Evolutionary conservation across 139 green algal species (phyloP), one percentile per base, ranked within the genome.

Genomic region (Diplosphaera chodatii): DNA sequence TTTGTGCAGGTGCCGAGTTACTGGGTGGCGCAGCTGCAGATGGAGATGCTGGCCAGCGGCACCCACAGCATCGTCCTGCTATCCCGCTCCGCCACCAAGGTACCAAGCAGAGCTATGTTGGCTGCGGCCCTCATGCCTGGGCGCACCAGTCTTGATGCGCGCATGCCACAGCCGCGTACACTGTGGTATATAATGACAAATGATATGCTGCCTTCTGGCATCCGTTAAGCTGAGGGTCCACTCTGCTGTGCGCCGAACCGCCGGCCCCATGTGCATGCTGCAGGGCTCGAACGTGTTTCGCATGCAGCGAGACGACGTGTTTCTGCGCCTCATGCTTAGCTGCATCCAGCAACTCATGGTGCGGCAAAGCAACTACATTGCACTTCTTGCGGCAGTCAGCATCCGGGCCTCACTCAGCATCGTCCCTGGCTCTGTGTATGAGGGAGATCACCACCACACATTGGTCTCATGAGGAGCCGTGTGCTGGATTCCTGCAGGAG

Each of bases 11-110:
- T 77, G 64, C 73, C 76, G 28, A 63, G 77, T 1, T 72, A 83
- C 71, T 92, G 86, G 82, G 79, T 93, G 64, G 83, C 88, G 6
- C 89, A 94, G 79, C 79, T 93, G 68, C 89, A 94, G 72, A 67
- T 91, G 66, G 86, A 94, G 77, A 88, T 89, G 85, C 74, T 91
- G 33, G 55, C 68, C 29, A 56, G 76, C 66, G 75, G 71, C 20
- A 79, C 76, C 3, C 32, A 34, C 31, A 83, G 70, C 22, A 81
- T 66, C 30, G 69, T 94, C 40, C 71, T 94, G 8, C 77, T 89
- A 16, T 88, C 78, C 69, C 82, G 85, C 69, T 92, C 79, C 1
- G 82, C 78, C 28, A 86, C 84, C 32, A 76, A 78, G 62, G 74
- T 30, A 5, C 37, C 55, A 13, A n/a, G n/a, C 66, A n/a, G 55